A percentile compares a stretch with the other conserved stretches of the same genome.
These are phyloP conservation scores for Lipomyces sp. DNA, from an alignment of 805 yeast genomes.

Conservation along the genomic window DNA sequence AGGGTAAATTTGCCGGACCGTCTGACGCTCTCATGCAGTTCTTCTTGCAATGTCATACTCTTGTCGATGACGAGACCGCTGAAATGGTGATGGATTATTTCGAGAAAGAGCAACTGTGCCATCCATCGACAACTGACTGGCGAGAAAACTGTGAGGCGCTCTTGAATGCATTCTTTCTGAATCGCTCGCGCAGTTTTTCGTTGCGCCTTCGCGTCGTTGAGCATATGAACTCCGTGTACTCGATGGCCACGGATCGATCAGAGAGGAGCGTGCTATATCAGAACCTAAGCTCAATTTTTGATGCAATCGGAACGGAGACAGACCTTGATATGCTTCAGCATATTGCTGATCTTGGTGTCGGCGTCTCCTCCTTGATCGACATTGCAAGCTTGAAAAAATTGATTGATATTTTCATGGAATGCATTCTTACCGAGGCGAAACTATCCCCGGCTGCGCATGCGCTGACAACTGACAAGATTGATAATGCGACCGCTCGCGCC, in stretches of 20 bases:
- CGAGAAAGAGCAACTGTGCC: constrained; percentile 50
- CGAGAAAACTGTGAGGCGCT: constrained; percentile 45
- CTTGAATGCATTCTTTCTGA: constrained; percentile 46
- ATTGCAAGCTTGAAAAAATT: constrained; percentile 7
- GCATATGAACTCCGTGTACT: constrained; percentile 42
- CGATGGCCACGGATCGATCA: constrained; percentile 38
- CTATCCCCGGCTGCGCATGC: too few species aligned
- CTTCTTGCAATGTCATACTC: constrained; percentile 41
- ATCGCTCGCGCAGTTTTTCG: constrained; percentile 28
- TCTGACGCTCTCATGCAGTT: constrained; percentile 44
- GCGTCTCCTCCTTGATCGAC: constrained; percentile 29
- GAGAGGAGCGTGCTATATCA: constrained; percentile 38
- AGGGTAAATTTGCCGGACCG: constrained; percentile 43
- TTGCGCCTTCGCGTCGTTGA: constrained; percentile 31
- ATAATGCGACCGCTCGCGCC: too few species aligned
- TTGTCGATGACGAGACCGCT: constrained; percentile 42
- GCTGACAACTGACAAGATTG: too few species aligned
- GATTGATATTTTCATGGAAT: constrained; percentile 17
- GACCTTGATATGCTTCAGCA: constrained; percentile 38
- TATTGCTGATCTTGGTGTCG: constrained; percentile 32
- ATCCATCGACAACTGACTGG: constrained; percentile 55
- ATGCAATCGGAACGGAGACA: constrained; percentile 30
- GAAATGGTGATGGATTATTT: constrained; percentile 49
- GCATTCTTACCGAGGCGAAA: constrained; percentile 27
- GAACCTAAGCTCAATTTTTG: constrained; percentile 38